These are phyloP conservation scores for Lentinula guzmanii DNA, from an alignment of 768 basidiomycete species.

Conservation along the genomic window DNA sequence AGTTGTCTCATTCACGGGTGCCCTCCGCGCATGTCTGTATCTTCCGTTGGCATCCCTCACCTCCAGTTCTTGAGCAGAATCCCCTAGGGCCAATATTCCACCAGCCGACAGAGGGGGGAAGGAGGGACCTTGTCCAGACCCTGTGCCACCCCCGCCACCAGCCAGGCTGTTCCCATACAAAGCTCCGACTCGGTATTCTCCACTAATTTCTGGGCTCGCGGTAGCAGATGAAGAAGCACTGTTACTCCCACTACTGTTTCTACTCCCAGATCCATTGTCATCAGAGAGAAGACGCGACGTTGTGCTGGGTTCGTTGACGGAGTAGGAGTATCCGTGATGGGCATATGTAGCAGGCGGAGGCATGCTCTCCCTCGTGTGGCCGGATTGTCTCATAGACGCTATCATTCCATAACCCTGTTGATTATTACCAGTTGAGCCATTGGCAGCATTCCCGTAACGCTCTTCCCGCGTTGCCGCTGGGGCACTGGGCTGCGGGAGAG, in stretches of 20 bases:
- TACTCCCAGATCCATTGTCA: background rate
- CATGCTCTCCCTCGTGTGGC: conserved; percentile 70
- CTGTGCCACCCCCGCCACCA: background rate
- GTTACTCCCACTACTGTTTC: background rate
- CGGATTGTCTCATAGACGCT: conserved; percentile 45
- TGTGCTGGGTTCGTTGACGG: conserved; percentile 1
- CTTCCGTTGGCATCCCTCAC: conserved; percentile 81
- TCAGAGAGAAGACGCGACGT: background rate
- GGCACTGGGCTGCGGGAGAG: conserved; percentile 6
- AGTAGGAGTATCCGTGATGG: conserved; percentile 20
- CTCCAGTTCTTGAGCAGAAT: conserved; percentile 80
- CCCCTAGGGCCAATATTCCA: conserved; percentile 42
- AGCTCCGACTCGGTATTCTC: background rate
- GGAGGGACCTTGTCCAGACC: background rate
- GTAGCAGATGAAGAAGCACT: conserved; percentile 4
- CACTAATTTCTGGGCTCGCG: background rate
- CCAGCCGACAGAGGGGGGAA: conserved; percentile 11
- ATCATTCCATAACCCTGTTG: conserved; percentile 34
- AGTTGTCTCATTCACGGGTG: conserved; percentile 84
- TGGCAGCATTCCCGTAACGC: background rate
- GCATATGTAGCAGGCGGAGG: conserved; percentile 35
- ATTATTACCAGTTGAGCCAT: background rate
- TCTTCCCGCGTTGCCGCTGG: conserved; percentile 6
- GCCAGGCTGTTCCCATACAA: background rate
- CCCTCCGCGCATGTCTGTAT: conserved; percentile 80